These are phyloP conservation scores for Centella asiatica DNA, from an alignment of 129 eudicot genomes.

Conservation along the genomic window DNA sequence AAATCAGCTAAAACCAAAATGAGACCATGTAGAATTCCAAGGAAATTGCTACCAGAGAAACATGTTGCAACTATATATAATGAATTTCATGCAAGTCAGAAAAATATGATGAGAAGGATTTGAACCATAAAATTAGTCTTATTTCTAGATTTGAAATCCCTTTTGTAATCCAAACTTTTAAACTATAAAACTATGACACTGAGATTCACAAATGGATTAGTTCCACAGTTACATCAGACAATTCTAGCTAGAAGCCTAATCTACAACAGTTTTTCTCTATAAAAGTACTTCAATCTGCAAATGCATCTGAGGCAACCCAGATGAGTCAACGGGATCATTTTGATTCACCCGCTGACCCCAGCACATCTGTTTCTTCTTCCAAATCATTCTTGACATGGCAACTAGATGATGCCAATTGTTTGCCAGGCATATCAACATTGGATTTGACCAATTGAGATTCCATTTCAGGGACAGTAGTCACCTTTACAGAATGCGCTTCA, in stretches of 20 bases:
- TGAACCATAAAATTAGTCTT: neutral
- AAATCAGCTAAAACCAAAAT: neutral
- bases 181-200: neutral
- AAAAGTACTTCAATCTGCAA: neutral
- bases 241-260: neutral
- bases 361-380: neutral
- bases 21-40: neutral
- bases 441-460: constrained; percentile 5
- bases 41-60: neutral
- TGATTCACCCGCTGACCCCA: constrained; percentile 11
- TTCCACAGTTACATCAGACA: constrained; percentile 14
- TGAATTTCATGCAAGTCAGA: neutral
- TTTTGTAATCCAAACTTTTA: neutral
- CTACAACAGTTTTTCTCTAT: constrained; percentile 5
- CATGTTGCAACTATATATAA: neutral
- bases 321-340: constrained; percentile 18
- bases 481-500: neutral
- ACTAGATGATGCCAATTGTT: neutral
- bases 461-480: neutral
- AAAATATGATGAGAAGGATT: no score
- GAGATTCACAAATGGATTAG: constrained; percentile 9
- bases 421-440: constrained; percentile 12
- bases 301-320: constrained; percentile 12
- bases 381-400: constrained; percentile 10
- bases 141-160: neutral